Evolutionary conservation across 345 rosid genomes (phyloP), one percentile per base, ranked within the genome.

Genomic region (Pistacia integerrima): DNA sequence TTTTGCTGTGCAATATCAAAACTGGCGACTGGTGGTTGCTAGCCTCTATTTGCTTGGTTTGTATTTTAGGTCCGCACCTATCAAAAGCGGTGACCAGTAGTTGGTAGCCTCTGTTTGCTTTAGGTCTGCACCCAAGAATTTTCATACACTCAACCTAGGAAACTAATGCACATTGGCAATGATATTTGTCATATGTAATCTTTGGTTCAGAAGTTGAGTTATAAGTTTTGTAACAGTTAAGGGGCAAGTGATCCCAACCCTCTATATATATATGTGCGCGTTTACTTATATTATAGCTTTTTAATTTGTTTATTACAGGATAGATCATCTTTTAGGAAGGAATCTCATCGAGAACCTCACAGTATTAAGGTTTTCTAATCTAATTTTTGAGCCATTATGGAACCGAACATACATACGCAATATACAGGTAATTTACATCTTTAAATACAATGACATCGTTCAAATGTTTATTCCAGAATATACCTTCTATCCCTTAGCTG

Each of bases 371-470:
- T 93, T 91, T 70, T 90, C 92, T 11, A 93, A 87, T 85, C 82
- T 93, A 49, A 92, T 91, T 58, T 90, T 93, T 80, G 94, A 91
- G 84, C 94, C 91, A 20, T 79, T 93, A 18, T 93, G 96, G 96
- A 90, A 87, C 78, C 80, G 91, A 49, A 90, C 82, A 56, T 91
- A 91, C 78, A 85, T 88, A 80, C 89, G 82, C 71, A 87, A 81
- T 78, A 78, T 91, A 54, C 97, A 86, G 87, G 96, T 88, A 82
- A 72, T 66, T 35, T 51, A 20, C 25, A 54, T 79, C 30, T 3
- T 49, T 59, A 44, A 41, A 44, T 22, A 18, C 8, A 11, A 49
- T 48, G 69, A 22, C 35, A 44, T n/a, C 28, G 30, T 35, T 13
- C 20, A 66, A 49, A n/a, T 70, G 48, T 44, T 73, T 41, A 41